Conservation (phyloP, 176 grass and related monocot genomes). For the Thinopyrum elongatum region DNA sequence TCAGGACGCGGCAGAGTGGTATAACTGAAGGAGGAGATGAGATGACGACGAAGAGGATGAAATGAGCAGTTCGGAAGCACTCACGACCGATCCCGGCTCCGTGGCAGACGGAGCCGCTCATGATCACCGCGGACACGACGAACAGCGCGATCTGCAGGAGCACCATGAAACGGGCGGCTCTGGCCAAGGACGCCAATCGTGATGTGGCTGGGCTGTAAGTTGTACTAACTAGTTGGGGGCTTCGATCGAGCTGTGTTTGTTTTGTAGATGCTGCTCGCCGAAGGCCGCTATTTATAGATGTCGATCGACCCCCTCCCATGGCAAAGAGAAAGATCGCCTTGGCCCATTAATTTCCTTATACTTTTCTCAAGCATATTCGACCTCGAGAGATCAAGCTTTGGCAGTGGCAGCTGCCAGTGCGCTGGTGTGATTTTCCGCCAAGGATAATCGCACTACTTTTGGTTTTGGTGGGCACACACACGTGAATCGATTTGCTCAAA, state of each 20-base stretch:
- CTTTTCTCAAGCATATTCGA: no score
- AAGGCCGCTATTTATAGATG: background rate
- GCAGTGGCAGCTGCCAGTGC: no score
- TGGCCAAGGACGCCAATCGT: background rate
- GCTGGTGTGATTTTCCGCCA: background rate
- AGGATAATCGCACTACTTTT: background rate
- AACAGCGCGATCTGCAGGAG: conserved; percentile 21
- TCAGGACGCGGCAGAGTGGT: no score
- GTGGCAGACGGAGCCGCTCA: background rate
- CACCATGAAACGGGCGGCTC: background rate
- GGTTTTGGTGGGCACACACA: background rate
- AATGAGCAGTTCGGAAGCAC: background rate
- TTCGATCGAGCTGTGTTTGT: background rate
- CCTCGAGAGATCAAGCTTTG: no score
- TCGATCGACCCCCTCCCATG: no score
- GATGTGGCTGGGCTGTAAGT: background rate
- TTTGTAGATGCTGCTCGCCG: background rate
- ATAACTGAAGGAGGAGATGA: background rate
- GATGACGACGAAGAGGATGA: background rate
- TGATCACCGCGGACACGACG: background rate
- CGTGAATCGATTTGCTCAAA: background rate
- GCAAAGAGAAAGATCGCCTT: background rate
- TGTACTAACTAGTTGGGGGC: background rate
- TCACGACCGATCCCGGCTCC: background rate
- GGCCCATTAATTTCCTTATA: background rate